Evolutionary conservation across 768 basidiomycete genomes (phyloP), one percentile per base, ranked within the genome.

Genomic region (Trametes cingulata): DNA sequence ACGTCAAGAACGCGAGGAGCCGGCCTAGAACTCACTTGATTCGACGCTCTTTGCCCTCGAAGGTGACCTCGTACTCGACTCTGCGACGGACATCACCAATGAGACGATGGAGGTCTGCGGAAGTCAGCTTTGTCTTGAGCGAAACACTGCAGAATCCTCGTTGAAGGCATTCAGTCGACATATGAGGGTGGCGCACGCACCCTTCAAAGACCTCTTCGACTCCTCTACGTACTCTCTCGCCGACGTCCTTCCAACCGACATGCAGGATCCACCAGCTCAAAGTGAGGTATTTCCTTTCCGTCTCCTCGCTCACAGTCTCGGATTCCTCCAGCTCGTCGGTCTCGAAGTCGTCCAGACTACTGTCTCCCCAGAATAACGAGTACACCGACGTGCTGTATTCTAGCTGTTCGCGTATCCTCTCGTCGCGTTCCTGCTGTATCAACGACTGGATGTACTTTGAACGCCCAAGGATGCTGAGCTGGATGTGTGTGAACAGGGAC

Each of bases 221-320:
- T 0, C 83, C 88, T 35, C 81, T 74, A 65, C 86, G 75, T 0
- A 95, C 90, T 39, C 91, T 77, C 63, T 85, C 85, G 0, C 83
- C 85, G 0, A 98, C 81, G 58, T 88, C 87, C 65, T 88, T 90
- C 94, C 95, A 96, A 0, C 95, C 94, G 3, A 93, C 88, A 69
- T 97, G 87, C 56, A 96, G 68, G 10, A 96, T 77, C 93, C 94
- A 96, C 93, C 94, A 98, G 39, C 87, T 91, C 66, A 95, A 82
- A 0, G 90, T 93, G 50, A 97, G 76, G 69, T 86, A 98, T 68
- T 86, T 84, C 60, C 84, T 78, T 72, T 95, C 93, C 6, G 85
- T 84, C 54, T 88, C 88, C 36, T 88, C 87, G 35, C 72, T 76
- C 7, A 87, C 74, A 20, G 68, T 68, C 19, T 77, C 75, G 10